Evolutionary conservation across 1,284 basidiomycete genomes (phyloP), one percentile per base, ranked within the genome.

Genomic region (Pseudozyma tsukubaensis): DNA sequence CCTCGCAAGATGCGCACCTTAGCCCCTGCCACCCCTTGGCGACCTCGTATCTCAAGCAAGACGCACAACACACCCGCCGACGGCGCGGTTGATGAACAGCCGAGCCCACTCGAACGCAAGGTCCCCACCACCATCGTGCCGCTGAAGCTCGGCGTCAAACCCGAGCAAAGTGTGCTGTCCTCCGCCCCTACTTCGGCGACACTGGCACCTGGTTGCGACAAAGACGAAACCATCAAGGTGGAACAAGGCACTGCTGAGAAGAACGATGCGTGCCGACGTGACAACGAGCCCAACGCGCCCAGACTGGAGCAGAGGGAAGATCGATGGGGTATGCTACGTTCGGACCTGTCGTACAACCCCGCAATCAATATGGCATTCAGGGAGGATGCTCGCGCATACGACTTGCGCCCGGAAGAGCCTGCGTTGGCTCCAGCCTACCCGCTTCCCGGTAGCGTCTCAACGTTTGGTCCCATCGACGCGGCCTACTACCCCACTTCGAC

Each of bases 81-180:
- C 11, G 57, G 59, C 2, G 39, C 49, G 7, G 24, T 37, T 9
- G 49, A 47, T 3, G 49, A 59, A 13, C 48, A 64, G 3, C 53
- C 61, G 4, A 70, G 67, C 18, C 67, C 67, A 6, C 61, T 64
- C 35, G 57, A 70, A 10, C 67, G 61, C 34, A 70, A 70, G n/a
- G 36, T 54, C 18, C 40, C 40, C 9, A 35, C 47, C 3, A 21
- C 45, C 1, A 45, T 50, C 10, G 42, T 55, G n/a, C 54, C 53
- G 4, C 53, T 70, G 21, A 43, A 64, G 40, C 53, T 70, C 24
- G 57, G 57, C 9, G 11, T 35, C 9, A 50, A 55, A 3, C 24
- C 36, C 1, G 67, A 59, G 29, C 49, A 52, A 11, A 29, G 40
- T 12, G 43, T 44, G 4, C 21, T 50, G n/a, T 60, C 60, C 3